Evolutionary conservation across 495 filamentous ascomycete genomes (phyloP).

Genomic region (Entonaema liquescens): DNA sequence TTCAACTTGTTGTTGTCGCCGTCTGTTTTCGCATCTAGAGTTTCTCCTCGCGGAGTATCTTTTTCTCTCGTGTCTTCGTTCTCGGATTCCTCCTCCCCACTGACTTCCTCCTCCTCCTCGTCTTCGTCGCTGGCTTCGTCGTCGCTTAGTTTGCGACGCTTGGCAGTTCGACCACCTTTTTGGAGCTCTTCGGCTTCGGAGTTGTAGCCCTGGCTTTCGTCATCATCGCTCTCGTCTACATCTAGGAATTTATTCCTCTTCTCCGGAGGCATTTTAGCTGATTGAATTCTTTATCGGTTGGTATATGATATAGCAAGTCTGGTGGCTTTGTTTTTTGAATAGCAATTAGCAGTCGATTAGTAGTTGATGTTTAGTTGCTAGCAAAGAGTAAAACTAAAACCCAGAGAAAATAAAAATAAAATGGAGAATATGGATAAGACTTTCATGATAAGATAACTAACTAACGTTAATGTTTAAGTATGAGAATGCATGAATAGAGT

Average conservation of each 20-base stretch:
- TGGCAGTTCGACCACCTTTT: constrained; percentile 69
- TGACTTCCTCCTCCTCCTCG: constrained; percentile 39
- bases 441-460: constrained; percentile 14
- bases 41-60: constrained; percentile 38
- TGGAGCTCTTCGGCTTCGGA: constrained; percentile 72
- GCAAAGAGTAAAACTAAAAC: background rate
- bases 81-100: constrained; percentile 40
- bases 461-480: background rate
- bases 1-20: constrained; percentile 41
- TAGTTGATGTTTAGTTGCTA: background rate
- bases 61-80: constrained; percentile 32
- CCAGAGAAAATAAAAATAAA: constrained; percentile 21
- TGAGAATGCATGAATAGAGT: background rate
- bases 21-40: constrained; percentile 25
- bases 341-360: background rate
- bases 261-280: constrained; percentile 65
- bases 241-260: constrained; percentile 82
- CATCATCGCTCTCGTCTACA: constrained; percentile 71
- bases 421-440: constrained; percentile 24
- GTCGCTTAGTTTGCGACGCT: constrained; percentile 67
- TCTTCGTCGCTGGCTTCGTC: constrained; percentile 47
- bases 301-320: background rate
- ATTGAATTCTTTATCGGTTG: background rate
- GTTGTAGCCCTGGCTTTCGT: constrained; percentile 69
- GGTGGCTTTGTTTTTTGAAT: background rate